Conservation (phyloP, 2,329 filamentous ascomycete genomes). For the Trichoderma sp. region DNA sequence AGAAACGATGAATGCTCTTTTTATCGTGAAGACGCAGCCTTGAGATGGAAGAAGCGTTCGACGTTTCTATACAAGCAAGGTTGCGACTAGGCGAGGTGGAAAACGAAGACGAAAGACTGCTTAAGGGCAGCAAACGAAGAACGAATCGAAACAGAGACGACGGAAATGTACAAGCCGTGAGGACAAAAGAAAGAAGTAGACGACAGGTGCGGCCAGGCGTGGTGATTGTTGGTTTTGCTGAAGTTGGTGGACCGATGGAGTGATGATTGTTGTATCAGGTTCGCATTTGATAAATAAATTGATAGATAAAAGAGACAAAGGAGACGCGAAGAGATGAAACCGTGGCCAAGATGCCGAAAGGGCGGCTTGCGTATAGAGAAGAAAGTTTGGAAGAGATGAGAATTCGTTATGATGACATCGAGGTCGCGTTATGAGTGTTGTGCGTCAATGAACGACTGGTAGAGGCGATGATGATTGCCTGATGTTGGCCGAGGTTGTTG, state of each 20-base stretch:
- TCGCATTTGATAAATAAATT: conserved; percentile 38
- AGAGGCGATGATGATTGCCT: conserved; percentile 12
- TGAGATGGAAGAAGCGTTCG: conserved; percentile 18
- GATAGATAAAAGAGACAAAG: conserved; percentile 41
- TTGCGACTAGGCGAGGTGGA: background rate
- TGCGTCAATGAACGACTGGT: conserved; percentile 31
- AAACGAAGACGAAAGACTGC: conserved; percentile 28
- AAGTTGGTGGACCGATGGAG: conserved; percentile 32
- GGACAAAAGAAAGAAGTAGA: conserved; percentile 42
- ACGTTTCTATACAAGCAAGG: conserved; percentile 25
- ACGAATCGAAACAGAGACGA: conserved; percentile 30
- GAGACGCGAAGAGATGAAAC: conserved; percentile 42
- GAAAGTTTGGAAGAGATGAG: conserved; percentile 40
- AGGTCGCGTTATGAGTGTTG: conserved; percentile 37
- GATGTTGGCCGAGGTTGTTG: conserved; percentile 17
- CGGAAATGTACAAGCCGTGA: conserved; percentile 42
- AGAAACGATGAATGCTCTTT: conserved; percentile 28
- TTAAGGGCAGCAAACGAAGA: conserved; percentile 24
- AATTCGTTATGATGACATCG: conserved; percentile 52
- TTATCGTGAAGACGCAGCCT: conserved; percentile 21
- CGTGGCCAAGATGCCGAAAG: conserved; percentile 35
- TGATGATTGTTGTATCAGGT: conserved; percentile 44
- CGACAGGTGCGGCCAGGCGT: conserved; percentile 34
- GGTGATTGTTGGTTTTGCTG: conserved; percentile 28
- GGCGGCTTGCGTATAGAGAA: conserved; percentile 32